Evolutionary conservation across 345 rosid genomes (phyloP), one percentile per base, ranked within the genome.

Genomic region (Boechera retrofracta): DNA sequence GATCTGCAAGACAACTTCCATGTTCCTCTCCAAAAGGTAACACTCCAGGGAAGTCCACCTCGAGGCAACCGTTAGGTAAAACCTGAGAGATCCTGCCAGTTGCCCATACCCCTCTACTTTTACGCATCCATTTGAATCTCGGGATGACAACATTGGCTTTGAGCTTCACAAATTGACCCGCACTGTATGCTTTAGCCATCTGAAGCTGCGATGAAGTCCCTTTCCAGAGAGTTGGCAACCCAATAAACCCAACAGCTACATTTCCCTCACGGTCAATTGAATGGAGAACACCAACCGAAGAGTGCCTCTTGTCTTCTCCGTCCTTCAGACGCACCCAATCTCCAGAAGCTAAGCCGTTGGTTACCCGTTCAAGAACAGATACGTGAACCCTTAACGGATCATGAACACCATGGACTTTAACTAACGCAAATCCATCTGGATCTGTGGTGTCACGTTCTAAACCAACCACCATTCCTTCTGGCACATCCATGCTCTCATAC

Each of bases 251-350:
- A 63, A 89, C 91, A 29, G 89, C 74, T 59, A 89, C 91, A 2
- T 60, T 74, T 72, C 99, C 96, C 16, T 86, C 77, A 18, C 93
- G 96, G 53, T 79, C 42, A 7, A 95, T 82, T 55, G 89, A 88
- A 85, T 95, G 97, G 82, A 92, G 86, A 77, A 95, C 81, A 13
- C 99, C 99, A 29, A 92, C 91, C 1, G 86, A 86, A 3, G 98
- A 90, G 71, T 89, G 91, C 72, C 72, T 89, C 67, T 83, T 89
- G 84, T 86, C 82, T 67, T 86, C 79, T 44, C 84, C 65, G 60
- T 85, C 80, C 89, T 89, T 92, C 77, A 92, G 77, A 13, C 89
- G 89, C 11, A 92, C 94, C 97, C 98, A 95, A 79, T 95, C 96
- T 26, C 99, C 99, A 74, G 88, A 85, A 35, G 96, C 94, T 69